Base-by-base conservation (phyloP, 2,329 filamentous ascomycete genomes). In the Phyllosticta citriasiana region DNA sequence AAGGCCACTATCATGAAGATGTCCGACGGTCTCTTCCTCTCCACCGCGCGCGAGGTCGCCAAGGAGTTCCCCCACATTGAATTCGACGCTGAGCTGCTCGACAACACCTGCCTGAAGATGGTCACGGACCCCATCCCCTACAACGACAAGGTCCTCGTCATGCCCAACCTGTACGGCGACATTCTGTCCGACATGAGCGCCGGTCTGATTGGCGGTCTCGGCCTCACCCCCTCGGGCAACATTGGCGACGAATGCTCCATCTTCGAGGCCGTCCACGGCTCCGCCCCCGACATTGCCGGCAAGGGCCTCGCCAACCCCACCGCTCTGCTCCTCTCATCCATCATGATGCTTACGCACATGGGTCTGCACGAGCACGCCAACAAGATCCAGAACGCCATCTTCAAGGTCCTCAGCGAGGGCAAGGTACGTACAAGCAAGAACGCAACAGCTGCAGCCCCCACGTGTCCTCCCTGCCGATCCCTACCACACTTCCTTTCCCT, bases 1-100 rank as follows among this genome's bases (percentile, higher is more conserved):
- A 99, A 99, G 86, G 94, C 94, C 76, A 97, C 94, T 74, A 99
- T 99, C 82, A 99, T 99, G 94, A 99, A 99, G 87, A 96, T 97
- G 90, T 93, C 88, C 74, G 94, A 99, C 77, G 94, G 94, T 80
- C 89, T 99, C 65, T 99, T 99, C 87, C 84, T 99, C 69, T 89
- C 84, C 77, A 91, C 88, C 65, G 94, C 88, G 69, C 82, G 86
- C 68, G 84, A 94, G 64, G 85, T 99, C 68, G 83, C 91, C 77
- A 96, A 96, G 85, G 92, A 97, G 74, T 99, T 89, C 85, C 94
- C 94, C 66, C 82, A 87, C 70, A 90, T 99, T 72, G 89, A 97
- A 80, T 97, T 99, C 75, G 93, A 97, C 74, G 90, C 90, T 70
- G 94, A 99, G 84, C 85, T 99, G 67, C 88, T 99, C 70, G 94